Conservation (phyloP, 768 basidiomycete species). For the Lactarius hatsudake region DNA sequence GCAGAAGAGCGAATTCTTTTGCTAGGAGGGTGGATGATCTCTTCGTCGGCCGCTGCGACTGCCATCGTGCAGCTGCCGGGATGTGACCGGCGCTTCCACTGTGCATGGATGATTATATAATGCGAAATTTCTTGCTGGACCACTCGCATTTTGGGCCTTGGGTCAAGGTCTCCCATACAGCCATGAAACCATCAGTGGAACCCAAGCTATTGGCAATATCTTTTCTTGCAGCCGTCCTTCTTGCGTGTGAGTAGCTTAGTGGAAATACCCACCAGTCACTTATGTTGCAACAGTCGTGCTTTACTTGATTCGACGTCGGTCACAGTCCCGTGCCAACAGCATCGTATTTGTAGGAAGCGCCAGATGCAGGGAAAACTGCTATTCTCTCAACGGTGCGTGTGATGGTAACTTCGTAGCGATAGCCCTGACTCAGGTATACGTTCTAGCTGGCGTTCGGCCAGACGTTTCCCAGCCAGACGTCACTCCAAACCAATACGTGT, state of each 20-base stretch:
- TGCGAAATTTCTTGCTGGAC: not conserved
- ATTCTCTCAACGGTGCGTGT: constrained; percentile 64
- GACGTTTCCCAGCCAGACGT: constrained; percentile 67
- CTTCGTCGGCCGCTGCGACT: constrained; percentile 10
- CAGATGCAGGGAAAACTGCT: constrained; percentile 80
- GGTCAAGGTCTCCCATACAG: not conserved
- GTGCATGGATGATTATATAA: not conserved
- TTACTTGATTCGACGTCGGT: constrained; percentile 41
- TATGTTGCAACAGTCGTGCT: constrained; percentile 42
- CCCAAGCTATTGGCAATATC: constrained; percentile 3
- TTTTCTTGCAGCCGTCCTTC: constrained; percentile 14
- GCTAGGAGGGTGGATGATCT: constrained; percentile 6
- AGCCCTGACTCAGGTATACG: constrained; percentile 13
- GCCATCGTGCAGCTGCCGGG: not conserved
- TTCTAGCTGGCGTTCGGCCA: constrained; percentile 62
- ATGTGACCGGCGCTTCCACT: not conserved
- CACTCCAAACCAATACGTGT: constrained; percentile 69
- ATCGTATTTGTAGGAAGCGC: constrained; percentile 70
- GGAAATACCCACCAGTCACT: not conserved
- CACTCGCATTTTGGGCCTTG: not conserved
- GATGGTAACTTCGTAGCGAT: not conserved
- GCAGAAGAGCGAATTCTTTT: constrained; percentile 17
- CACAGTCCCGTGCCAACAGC: constrained; percentile 51
- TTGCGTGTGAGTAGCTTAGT: constrained; percentile 1
- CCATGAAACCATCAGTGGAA: constrained; percentile 10